Evolutionary conservation across 768 basidiomycete species (phyloP).

Genomic region (Suillus ampliporus): DNA sequence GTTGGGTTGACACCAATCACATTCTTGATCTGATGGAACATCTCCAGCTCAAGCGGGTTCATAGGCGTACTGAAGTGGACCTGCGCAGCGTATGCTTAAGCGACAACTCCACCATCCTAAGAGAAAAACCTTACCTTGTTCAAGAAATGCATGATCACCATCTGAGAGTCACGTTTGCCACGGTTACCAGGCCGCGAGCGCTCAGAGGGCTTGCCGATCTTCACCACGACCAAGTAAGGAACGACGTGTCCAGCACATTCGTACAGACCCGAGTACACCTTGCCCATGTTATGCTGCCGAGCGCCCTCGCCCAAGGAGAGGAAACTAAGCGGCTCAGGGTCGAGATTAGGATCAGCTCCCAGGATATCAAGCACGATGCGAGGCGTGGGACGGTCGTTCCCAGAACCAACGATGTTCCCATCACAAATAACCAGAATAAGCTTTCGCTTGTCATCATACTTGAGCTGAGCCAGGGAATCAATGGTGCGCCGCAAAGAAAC

Average conservation of each 20-base stretch:
- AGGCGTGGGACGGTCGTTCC: constrained; percentile 95
- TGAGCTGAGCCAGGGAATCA: constrained; percentile 91
- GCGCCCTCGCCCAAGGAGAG: constrained; percentile 92
- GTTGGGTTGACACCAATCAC: constrained; percentile 99
- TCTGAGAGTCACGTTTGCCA: constrained; percentile 98
- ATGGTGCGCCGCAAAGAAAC: constrained; percentile 85
- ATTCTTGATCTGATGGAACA: constrained; percentile 99
- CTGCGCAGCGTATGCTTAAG: constrained; percentile 42
- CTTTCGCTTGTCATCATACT: constrained; percentile 99
- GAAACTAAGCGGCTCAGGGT: constrained; percentile 96
- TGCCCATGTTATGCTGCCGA: constrained; percentile 98
- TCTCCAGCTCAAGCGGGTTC: constrained; percentile 96
- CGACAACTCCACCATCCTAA: too few relatives aligned
- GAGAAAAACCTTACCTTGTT: constrained; percentile 70
- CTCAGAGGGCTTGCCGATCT: constrained; percentile 95
- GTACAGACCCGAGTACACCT: constrained; percentile 95
- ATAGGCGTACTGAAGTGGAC: constrained; percentile 97
- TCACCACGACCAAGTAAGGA: constrained; percentile 90
- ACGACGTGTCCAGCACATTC: constrained; percentile 95
- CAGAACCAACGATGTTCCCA: constrained; percentile 97
- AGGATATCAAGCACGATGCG: constrained; percentile 97
- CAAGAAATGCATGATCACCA: constrained; percentile 95
- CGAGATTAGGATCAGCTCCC: constrained; percentile 89
- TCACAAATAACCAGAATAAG: constrained; percentile 93
- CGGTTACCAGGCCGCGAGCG: constrained; percentile 93